Evolutionary conservation across 257 asterid species (phyloP).

Genomic region (Gynochthodes officinalis): DNA sequence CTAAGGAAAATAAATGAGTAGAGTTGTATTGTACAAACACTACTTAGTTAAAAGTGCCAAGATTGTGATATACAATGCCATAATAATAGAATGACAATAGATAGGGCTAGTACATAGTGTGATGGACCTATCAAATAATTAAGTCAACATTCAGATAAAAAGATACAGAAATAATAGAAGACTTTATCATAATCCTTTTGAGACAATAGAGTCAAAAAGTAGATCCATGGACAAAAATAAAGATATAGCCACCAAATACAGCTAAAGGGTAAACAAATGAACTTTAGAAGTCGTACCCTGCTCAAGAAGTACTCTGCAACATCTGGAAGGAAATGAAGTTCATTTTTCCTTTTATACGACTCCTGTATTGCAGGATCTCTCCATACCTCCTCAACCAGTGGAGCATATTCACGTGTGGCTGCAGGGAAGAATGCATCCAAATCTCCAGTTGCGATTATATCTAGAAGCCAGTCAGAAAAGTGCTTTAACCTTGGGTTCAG

Average conservation of each 20-base stretch:
- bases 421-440: conserved; percentile 96
- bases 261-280: not conserved
- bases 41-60: no score
- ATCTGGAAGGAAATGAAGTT: conserved; percentile 89
- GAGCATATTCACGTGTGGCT: conserved; percentile 98
- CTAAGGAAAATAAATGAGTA: not conserved
- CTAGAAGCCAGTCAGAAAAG: conserved; percentile 95
- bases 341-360: conserved; percentile 68
- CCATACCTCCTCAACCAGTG: conserved; percentile 96
- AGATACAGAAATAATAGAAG: not conserved
- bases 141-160: not conserved
- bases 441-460: conserved; percentile 95
- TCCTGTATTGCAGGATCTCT: conserved; percentile 86
- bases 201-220: not conserved
- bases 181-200: not conserved
- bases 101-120: not conserved
- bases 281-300: conserved; percentile 59
- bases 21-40: not conserved
- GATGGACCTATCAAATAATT: not conserved
- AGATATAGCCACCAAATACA: not conserved
- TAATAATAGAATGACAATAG: not conserved
- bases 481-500: conserved; percentile 78
- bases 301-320: conserved; percentile 87
- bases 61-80: not conserved
- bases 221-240: not conserved